Evolutionary conservation across 371 early-diverging fungal species (phyloP), one percentile per base, ranked within the genome.

Genomic region (Lichtheimia ramosa): DNA sequence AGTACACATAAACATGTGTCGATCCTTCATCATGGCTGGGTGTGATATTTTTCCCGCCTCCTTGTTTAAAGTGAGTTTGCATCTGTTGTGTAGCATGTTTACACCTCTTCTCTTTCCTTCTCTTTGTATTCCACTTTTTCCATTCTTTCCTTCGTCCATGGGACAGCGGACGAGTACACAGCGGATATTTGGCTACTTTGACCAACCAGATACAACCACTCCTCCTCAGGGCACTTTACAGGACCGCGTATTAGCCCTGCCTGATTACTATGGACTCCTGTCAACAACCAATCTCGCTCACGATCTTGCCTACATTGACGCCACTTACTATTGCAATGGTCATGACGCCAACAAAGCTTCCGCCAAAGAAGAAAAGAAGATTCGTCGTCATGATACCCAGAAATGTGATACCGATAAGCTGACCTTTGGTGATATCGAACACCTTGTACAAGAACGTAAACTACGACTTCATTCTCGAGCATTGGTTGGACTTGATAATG

Each of bases 251-350:
- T 43, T 62, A 20, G 52, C 18, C 28, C 49, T 48, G 42, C 62
- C 62, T 10, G 52, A 62, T 15, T 40, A 43, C 5, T 62, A 62
- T 56, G 62, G 62, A 28, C 49, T 61, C 23, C 21, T 42, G 5
- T 28, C 25, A 27, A 48, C 52, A 7, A 27, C 28, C 23, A 48
- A 50, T 24, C 39, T 75, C 23, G 62, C 59, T n/a, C 49, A 67
- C 43, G 80, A 79, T 52, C 49, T 79, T 1, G 59, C 53, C 20
- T 79, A 75, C 40, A 60, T 79, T 27, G 76, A 79, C 58, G 61
- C 68, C 39, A 79, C 74, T 0, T 76, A 79, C 46, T 79, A 79
- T 48, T 16, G 28, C 5, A 41, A 64, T 41, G 16, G 15, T n/a
- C 21, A 58, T 3, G 61, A 41, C 14, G 41, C 28, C 3, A 24